These are phyloP conservation scores for Taphrina deformans DNA, from an alignment of 1,139 yeast species.

Conservation along the genomic window DNA sequence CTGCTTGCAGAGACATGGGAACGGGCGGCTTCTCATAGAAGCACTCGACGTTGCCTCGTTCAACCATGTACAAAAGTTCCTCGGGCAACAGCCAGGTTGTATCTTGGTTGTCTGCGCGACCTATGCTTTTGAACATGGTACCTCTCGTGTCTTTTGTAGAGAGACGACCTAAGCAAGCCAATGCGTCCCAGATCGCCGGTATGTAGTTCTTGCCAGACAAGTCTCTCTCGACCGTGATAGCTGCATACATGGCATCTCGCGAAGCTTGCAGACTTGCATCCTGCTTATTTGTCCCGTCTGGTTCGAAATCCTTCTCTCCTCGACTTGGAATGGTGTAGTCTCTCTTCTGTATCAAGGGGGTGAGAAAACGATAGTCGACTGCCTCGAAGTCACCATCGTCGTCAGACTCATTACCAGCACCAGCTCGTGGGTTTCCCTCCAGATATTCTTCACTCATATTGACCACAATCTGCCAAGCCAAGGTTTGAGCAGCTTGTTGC, in stretches of 20 bases:
- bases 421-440: not conserved
- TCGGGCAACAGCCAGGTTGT: constrained; percentile 53
- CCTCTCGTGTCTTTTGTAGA: constrained; percentile 59
- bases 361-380: constrained; percentile 24
- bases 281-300: constrained; percentile 73
- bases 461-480: no score
- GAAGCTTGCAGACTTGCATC: constrained; percentile 55
- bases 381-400: constrained; percentile 20
- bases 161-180: constrained; percentile 51
- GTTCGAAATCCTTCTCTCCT: constrained; percentile 86
- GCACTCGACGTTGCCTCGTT: constrained; percentile 75
- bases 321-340: constrained; percentile 61
- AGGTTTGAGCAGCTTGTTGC: no score
- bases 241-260: constrained; percentile 69
- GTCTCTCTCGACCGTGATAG: constrained; percentile 61
- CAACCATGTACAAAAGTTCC: constrained; percentile 74
- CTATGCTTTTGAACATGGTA: constrained; percentile 71
- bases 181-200: constrained; percentile 53
- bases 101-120: constrained; percentile 52
- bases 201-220: constrained; percentile 52
- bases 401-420: not conserved
- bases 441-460: not conserved
- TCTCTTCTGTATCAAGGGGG: not conserved
- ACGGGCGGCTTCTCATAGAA: constrained; percentile 48
- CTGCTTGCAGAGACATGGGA: constrained; percentile 63